Conservation (phyloP, 2,329 filamentous ascomycete species). For the Talaromyces sp. region DNA sequence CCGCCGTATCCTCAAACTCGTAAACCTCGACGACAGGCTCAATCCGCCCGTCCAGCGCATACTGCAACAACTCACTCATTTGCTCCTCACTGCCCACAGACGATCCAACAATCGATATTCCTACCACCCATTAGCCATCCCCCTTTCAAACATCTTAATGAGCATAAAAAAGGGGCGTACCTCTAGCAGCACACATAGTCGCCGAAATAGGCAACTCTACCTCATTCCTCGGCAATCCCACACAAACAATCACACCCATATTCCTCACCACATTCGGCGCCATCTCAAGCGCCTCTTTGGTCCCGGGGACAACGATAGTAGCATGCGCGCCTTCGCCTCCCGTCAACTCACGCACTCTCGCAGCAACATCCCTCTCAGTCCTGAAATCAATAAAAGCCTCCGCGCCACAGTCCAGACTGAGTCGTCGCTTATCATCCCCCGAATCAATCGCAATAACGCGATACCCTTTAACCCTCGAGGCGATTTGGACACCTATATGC, state of each 20-base stretch:
- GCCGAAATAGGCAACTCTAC: not conserved
- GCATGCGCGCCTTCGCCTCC: not conserved
- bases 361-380: not conserved
- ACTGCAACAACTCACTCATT: not conserved
- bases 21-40: not conserved
- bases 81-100: not conserved
- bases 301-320: not conserved
- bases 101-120: not conserved
- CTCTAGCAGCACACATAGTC: not conserved
- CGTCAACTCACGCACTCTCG: not conserved
- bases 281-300: not conserved
- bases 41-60: not conserved
- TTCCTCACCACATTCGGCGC: not conserved
- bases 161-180: too few species aligned
- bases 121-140: not conserved
- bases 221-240: constrained; percentile 8
- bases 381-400: not conserved
- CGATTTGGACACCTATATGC: constrained; percentile 7
- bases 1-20: not conserved
- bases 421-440: not conserved
- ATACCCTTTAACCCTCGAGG: not conserved
- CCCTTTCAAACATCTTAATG: too few species aligned
- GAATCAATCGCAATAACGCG: constrained; percentile 17
- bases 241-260: not conserved
- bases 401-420: not conserved